phyloP scores from a whole-genome alignment of 768 basidiomycete genomes.

The Rhodotorula babjevae region DNA sequence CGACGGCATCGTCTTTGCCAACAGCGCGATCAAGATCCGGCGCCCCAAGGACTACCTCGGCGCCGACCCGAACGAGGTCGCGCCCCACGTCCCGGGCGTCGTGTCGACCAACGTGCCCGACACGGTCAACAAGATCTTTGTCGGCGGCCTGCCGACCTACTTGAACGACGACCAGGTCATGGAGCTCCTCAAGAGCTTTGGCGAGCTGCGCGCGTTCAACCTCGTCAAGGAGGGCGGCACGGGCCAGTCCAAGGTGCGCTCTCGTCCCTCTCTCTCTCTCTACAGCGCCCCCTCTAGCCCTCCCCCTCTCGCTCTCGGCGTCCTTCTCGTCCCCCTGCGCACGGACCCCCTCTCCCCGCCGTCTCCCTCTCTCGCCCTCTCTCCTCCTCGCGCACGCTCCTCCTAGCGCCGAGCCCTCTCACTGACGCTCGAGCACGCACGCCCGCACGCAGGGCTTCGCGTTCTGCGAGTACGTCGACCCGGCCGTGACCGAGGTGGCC shows the following conservation, averaged over 20 bases:
- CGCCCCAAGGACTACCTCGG: slow-evolving; percentile 97
- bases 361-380: no score
- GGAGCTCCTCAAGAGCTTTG: slow-evolving; percentile 94
- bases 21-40: slow-evolving; percentile 91
- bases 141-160: slow-evolving; percentile 91
- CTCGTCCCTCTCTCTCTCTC: neutral
- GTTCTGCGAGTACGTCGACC: slow-evolving; percentile 96
- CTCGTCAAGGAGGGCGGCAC: slow-evolving; percentile 90
- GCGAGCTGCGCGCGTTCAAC: slow-evolving; percentile 96
- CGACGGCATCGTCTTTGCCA: slow-evolving; percentile 93
- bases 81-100: slow-evolving; percentile 82
- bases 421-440: neutral
- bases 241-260: slow-evolving; percentile 73
- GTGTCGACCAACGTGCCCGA: slow-evolving; percentile 97
- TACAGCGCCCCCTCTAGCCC: no score
- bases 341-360: no score
- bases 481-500: slow-evolving; percentile 82
- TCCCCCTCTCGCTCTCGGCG: no score
- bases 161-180: slow-evolving; percentile 98
- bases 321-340: no score
- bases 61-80: slow-evolving; percentile 56
- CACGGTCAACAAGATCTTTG: slow-evolving; percentile 95
- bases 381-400: no score
- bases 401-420: no score
- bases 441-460: slow-evolving; percentile 81